Base-by-base conservation (phyloP, 768 basidiomycete species). In the Kwoniella botswanensis region DNA sequence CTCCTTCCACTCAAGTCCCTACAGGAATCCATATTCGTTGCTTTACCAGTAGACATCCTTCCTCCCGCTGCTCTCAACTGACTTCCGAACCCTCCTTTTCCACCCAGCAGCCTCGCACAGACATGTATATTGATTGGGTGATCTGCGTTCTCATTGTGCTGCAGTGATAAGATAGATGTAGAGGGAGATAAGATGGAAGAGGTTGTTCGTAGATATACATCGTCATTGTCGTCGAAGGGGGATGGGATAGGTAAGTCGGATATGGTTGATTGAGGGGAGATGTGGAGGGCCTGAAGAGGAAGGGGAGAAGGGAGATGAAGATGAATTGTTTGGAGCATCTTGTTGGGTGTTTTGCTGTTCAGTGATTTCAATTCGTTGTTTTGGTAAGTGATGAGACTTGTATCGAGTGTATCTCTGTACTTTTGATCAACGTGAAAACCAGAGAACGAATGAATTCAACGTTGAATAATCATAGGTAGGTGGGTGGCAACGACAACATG, bases 51-150 rank as follows among this genome's bases (percentile, higher is more conserved):
- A 79, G 92, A 93, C 97, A 99, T 99, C 42, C 96, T 88, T 13
- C 97, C 96, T 74, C 97, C 97, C 15, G 96, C 96, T 0, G 97
- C 96, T 82, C 97, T 88, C 74, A 99, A 87, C 86, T 98, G 94
- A 18, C 92, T 93, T 3, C 97, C 97, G 79, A 99, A 98, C 43
- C 96, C 97, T 82, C 97, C 96, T 85, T 98, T 99, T 21, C 97
- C 97, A 60, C 96, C 96, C 2, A 87, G 86, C 7, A 98, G 80
- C 26, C 90, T 86, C 0, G 93, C 91, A 1, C 88, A 85, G n/a
- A 96, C 86, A 0, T 93, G 88, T 1, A 98, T 85, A 2, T 62
- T 60, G 63, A 81, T 71, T 3, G 74, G 75, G 64, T 74, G 68
- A 35, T 43, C 53, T 18, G 65, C 0, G 11, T 18, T 22, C 2